Conservation (phyloP, 352 stramenopile species). For the Blastocystis sp. region DNA sequence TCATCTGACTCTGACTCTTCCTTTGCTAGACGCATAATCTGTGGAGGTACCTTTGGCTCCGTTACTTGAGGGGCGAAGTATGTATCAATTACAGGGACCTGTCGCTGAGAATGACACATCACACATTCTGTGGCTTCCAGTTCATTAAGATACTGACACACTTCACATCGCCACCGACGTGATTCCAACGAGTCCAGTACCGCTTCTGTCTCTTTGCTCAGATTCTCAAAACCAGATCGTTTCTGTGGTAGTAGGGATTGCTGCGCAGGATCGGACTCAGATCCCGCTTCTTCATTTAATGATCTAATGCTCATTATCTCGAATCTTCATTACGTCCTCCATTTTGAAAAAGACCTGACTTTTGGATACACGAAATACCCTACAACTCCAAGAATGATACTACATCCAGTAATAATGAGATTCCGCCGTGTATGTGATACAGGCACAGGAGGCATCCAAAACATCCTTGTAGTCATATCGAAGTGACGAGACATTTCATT, state of each 20-base stretch:
- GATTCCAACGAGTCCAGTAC: not conserved
- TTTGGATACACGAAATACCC: too few species aligned
- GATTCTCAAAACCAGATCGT: not conserved
- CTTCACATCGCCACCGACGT: not conserved
- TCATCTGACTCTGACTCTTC: not conserved
- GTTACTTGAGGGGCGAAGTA: not conserved
- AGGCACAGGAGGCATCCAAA: not conserved
- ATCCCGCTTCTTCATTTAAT: not conserved
- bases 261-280: not conserved
- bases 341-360: too few species aligned
- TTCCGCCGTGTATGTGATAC: not conserved
- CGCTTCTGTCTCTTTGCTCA: not conserved
- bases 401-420: not conserved
- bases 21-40: slow-evolving; percentile 1
- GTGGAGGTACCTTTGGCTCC: not conserved
- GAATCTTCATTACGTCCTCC: too few species aligned
- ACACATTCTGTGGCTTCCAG: not conserved
- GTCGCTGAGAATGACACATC: slow-evolving; percentile 6
- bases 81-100: not conserved
- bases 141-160: slow-evolving; percentile 41
- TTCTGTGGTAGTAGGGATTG: not conserved
- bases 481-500: not conserved
- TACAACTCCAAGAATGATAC: not conserved
- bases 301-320: not conserved
- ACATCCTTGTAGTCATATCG: not conserved